Percentiles rank a stretch among this genome's conserved stretches.
These are phyloP conservation scores for Cinnamomum chago DNA, from an alignment of 164 flowering plant genomes.

Conservation along the genomic window DNA sequence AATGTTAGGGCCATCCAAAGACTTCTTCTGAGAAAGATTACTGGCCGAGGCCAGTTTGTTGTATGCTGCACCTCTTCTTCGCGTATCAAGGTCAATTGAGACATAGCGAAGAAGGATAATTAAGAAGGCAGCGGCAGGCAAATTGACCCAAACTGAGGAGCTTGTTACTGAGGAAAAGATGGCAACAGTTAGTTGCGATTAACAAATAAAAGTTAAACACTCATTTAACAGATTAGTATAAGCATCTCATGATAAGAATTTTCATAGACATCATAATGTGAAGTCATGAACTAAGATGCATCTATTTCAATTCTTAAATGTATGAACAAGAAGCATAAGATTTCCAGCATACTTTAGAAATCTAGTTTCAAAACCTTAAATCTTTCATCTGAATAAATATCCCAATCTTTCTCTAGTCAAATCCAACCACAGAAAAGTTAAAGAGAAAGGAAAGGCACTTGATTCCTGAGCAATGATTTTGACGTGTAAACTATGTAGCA, in stretches of 20 bases:
- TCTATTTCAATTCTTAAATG: not conserved
- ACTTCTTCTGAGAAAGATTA: constrained; percentile 32
- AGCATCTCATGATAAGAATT: not conserved
- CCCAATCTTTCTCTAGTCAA: too few species aligned
- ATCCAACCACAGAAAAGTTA: too few species aligned
- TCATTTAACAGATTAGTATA: not conserved
- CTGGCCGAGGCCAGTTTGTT: constrained; percentile 32
- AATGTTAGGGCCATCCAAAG: constrained; percentile 32
- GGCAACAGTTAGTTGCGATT: constrained; percentile 6
- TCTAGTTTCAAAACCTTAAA: too few species aligned
- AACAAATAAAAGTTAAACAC: not conserved
- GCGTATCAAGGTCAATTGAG: constrained; percentile 71
- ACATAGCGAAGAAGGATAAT: constrained; percentile 73
- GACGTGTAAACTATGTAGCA: too few species aligned
- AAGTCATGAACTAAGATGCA: not conserved
- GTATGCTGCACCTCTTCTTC: constrained; percentile 64
- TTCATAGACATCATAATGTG: not conserved
- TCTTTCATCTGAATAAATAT: too few species aligned
- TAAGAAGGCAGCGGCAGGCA: constrained; percentile 65
- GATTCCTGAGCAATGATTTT: too few species aligned
- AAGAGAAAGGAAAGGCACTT: too few species aligned
- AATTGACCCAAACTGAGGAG: constrained; percentile 86
- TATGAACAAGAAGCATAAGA: too few species aligned
- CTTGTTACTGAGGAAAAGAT: constrained; percentile 75
- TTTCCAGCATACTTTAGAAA: too few species aligned